Percentiles rank a stretch among this genome's conserved stretches.
Evolutionary conservation across 2,329 filamentous ascomycete species (phyloP).

Genomic region (Pseudogymnoascus sp.): DNA sequence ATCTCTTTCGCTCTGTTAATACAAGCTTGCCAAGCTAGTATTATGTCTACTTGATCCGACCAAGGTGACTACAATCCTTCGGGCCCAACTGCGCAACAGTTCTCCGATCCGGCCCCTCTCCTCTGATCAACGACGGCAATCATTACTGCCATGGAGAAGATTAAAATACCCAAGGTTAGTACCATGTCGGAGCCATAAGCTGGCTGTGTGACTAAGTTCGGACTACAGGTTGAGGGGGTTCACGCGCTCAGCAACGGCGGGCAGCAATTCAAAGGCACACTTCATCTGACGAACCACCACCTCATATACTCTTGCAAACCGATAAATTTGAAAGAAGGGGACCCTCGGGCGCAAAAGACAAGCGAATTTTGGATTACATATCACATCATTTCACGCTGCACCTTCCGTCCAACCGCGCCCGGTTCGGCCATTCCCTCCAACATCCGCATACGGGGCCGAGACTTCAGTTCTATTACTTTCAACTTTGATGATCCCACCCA

Average conservation of each 20-base stretch:
- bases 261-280: constrained; percentile 47
- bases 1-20: neutral
- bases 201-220: constrained; percentile 15
- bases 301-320: constrained; percentile 32
- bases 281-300: constrained; percentile 58
- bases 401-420: constrained; percentile 65
- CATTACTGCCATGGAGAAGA: constrained; percentile 34
- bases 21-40: constrained; percentile 4
- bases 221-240: constrained; percentile 49
- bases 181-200: neutral
- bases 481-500: constrained; percentile 69
- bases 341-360: constrained; percentile 36
- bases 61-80: neutral
- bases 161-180: constrained; percentile 39
- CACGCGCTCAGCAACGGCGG: constrained; percentile 53
- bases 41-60: neutral
- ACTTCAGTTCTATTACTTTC: constrained; percentile 91
- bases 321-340: constrained; percentile 27
- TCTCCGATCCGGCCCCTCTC: neutral
- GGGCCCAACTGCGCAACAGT: neutral
- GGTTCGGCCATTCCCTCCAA: constrained; percentile 66
- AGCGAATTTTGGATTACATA: constrained; percentile 90
- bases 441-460: constrained; percentile 80
- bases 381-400: constrained; percentile 79
- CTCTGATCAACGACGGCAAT: neutral